phyloP scores from a whole-genome alignment of 192 early-diverging fungal genomes.

The Umbelopsis ramanniana region DNA sequence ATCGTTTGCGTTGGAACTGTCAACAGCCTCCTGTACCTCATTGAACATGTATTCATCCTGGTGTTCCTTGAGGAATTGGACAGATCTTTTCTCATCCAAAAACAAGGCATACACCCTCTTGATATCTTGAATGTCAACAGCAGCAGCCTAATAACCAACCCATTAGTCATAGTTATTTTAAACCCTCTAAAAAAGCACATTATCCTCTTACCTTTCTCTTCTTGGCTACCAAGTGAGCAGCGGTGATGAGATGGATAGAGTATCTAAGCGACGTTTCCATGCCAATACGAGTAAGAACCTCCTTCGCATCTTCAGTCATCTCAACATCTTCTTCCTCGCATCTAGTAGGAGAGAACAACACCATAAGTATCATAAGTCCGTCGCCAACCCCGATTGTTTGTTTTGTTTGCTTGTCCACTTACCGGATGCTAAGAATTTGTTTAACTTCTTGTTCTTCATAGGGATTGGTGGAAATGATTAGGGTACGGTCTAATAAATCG shows the following conservation, averaged over 20 bases:
- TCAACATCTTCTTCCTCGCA: slow-evolving; percentile 95
- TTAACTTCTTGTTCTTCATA: slow-evolving; percentile 91
- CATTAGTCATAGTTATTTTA: not conserved
- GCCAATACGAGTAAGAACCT: slow-evolving; percentile 88
- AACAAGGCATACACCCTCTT: slow-evolving; percentile 94
- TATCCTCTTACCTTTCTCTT: slow-evolving; percentile 73
- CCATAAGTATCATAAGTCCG: not conserved
- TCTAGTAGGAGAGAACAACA: not conserved
- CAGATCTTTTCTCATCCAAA: slow-evolving; percentile 95
- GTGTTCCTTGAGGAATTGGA: slow-evolving; percentile 93
- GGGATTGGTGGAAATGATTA: slow-evolving; percentile 95
- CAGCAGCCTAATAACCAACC: slow-evolving; percentile 59
- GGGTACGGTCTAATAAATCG: slow-evolving; percentile 93
- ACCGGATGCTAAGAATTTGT: slow-evolving; percentile 84
- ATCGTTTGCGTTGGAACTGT: slow-evolving; percentile 41
- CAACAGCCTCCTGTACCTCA: slow-evolving; percentile 44
- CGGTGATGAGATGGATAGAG: slow-evolving; percentile 97
- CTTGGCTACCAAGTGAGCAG: slow-evolving; percentile 85
- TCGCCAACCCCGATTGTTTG: too few species aligned
- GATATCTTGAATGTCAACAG: slow-evolving; percentile 94
- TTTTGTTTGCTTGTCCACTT: not conserved
- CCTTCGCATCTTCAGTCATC: slow-evolving; percentile 84
- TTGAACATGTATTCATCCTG: slow-evolving; percentile 96
- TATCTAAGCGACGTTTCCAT: slow-evolving; percentile 93
- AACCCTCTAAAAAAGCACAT: slow-evolving; percentile 16